Base-by-base conservation (phyloP, 106 monocot genomes). In the Platanthera zijinensis region DNA sequence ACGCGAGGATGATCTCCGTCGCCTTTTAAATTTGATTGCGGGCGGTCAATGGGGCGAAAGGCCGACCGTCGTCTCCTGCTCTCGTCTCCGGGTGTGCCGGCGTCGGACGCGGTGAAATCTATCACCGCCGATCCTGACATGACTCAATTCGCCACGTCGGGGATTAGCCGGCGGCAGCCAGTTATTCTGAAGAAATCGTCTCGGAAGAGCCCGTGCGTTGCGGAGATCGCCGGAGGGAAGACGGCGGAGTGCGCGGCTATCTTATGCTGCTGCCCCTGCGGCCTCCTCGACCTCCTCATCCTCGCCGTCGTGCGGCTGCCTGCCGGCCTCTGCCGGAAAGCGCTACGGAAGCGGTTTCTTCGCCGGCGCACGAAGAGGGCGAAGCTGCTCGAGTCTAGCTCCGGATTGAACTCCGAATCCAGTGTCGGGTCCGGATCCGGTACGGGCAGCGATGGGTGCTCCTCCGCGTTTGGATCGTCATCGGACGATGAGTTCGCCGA, bases 231-330 rank as follows among this genome's bases (percentile, higher is more conserved):
- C 80, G 32, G 90, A 81, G 2, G 83, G 85, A 39, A 83, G 7
- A 83, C 85, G 74, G 90, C 90, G 51, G 90, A 78, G 0, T 90
- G 87, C 82, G 90, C 87, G 3, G 85, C 90, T 46, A 79, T 90
- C 21, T 79, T 75, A 71, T 90, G 90, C 67, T 90, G 85, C 77
- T 81, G 80, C 50, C 90, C 90, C n/a, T 90, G 87, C 83, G 79
- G 81, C 10, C 59, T 86, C 13, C 28, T 87, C 8, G 75, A 80
- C 72, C 75, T 91, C 66, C 47, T 91, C 13, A 70, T 85, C 28
- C 76, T 83, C 62, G 79, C 88, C 9, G 52, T 57, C 14, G 90
- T 88, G 50, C 69, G 79, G 74, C 67, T 87, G 4, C 90, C 90
- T 17, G 82, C 80, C 0, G 90, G 80, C 21, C 72, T 85, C 39